These are phyloP conservation scores for Sporothrix variecibatus DNA, from an alignment of 2,329 filamentous ascomycete species.

Conservation along the genomic window DNA sequence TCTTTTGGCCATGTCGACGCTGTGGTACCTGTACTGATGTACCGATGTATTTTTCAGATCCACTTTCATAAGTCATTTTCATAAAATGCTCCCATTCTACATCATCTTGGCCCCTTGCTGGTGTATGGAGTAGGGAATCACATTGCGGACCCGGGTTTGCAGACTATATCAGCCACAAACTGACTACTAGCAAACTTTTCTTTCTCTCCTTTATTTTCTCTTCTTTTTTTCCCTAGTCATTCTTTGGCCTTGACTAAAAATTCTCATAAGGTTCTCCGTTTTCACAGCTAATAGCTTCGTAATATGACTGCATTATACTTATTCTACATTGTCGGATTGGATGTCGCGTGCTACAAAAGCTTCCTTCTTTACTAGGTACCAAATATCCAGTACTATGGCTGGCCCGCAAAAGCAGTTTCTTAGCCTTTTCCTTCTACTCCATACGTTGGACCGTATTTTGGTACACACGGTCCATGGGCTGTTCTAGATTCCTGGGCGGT, in stretches of 20 bases:
- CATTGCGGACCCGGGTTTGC: not conserved
- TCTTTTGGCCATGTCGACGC: too few relatives aligned
- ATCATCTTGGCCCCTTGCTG: not conserved
- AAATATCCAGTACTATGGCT: not conserved
- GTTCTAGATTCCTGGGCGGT: not conserved
- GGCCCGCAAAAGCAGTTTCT: not conserved
- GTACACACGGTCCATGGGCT: not conserved
- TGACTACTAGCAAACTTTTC: not conserved
- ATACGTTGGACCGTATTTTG: not conserved
- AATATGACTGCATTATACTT: not conserved
- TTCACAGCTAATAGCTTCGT: not conserved
- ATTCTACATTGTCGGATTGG: not conserved
- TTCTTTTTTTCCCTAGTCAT: too few relatives aligned
- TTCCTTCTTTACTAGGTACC: not conserved
- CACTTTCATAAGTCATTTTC: not conserved
- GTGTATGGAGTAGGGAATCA: not conserved
- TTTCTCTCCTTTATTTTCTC: not conserved
- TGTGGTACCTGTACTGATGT: not conserved
- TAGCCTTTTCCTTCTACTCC: not conserved
- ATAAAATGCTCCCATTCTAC: not conserved
- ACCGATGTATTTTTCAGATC: too few relatives aligned
- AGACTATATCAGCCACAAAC: slow-evolving; percentile 10
- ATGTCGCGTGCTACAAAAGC: not conserved
- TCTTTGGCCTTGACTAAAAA: not conserved
- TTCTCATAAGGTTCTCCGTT: not conserved